Evolutionary conservation across 192 early-diverging fungal genomes (phyloP).

Genomic region (Podila horticola): DNA sequence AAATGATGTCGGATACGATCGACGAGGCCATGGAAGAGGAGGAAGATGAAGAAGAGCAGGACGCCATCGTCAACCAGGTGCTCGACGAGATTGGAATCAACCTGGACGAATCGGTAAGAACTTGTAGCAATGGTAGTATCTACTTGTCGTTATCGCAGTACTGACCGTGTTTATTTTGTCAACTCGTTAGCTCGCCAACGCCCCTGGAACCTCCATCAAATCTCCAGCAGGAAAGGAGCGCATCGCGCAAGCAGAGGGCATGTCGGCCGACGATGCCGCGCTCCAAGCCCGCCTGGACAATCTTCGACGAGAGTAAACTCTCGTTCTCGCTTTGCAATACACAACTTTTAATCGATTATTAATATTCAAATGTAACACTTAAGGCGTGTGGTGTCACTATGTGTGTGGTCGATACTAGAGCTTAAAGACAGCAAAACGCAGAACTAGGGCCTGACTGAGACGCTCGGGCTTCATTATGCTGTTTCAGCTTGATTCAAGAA

Average conservation of each 20-base stretch:
- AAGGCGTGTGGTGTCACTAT: too few species aligned
- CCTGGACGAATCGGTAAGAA: slow-evolving; percentile 74
- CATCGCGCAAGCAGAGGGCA: slow-evolving; percentile 66
- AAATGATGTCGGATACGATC: slow-evolving; percentile 98
- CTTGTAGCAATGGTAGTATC: neutral
- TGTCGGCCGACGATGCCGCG: slow-evolving; percentile 77
- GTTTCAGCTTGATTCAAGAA: too few species aligned
- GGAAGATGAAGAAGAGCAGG: slow-evolving; percentile 91
- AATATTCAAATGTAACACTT: too few species aligned
- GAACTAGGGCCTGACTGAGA: too few species aligned
- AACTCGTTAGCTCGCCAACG: slow-evolving; percentile 52
- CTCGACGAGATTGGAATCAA: slow-evolving; percentile 96
- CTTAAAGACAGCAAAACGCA: too few species aligned
- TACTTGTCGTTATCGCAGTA: neutral
- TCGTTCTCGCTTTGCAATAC: too few species aligned
- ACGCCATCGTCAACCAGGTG: slow-evolving; percentile 92
- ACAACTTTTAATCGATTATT: too few species aligned
- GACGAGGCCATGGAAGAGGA: slow-evolving; percentile 96
- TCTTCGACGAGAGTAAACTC: slow-evolving; percentile 80
- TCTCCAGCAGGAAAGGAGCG: slow-evolving; percentile 52
- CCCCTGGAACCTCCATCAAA: slow-evolving; percentile 57
- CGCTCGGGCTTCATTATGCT: too few species aligned
- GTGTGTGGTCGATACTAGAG: too few species aligned
- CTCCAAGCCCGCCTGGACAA: slow-evolving; percentile 91
- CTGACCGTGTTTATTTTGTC: neutral